These are phyloP conservation scores for Annulohypoxylon stygium DNA, from an alignment of 495 filamentous ascomycete species.

Conservation along the genomic window DNA sequence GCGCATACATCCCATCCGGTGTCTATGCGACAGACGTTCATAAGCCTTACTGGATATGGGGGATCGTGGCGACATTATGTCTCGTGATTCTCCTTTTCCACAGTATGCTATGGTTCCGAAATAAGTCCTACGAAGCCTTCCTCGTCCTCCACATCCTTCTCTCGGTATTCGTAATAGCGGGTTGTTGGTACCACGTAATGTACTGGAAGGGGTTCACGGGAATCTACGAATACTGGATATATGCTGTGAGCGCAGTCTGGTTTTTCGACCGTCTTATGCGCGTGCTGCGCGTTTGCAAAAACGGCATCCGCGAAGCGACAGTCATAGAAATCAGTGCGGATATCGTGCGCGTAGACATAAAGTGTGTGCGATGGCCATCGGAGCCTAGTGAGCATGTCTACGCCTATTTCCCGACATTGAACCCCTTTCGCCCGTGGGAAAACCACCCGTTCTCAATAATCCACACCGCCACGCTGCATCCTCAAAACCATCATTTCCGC, in stretches of 20 bases:
- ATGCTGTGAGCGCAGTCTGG: slow-evolving; percentile 59
- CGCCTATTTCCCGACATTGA: slow-evolving; percentile 60
- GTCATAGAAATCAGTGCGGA: slow-evolving; percentile 52
- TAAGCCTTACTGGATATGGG: slow-evolving; percentile 57
- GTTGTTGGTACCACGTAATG: slow-evolving; percentile 58
- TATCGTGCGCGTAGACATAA: slow-evolving; percentile 55
- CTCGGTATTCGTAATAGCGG: slow-evolving; percentile 54
- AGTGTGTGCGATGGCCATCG: slow-evolving; percentile 49
- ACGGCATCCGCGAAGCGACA: slow-evolving; percentile 47
- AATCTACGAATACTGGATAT: slow-evolving; percentile 63
- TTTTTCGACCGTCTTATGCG: slow-evolving; percentile 58
- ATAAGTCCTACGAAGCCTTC: slow-evolving; percentile 57
- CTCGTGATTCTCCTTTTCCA: slow-evolving; percentile 32
- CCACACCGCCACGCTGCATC: slow-evolving; percentile 46
- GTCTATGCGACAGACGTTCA: slow-evolving; percentile 38
- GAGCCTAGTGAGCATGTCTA: slow-evolving; percentile 54
- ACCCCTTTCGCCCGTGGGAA: slow-evolving; percentile 57
- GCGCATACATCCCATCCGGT: slow-evolving; percentile 29
- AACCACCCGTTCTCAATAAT: slow-evolving; percentile 64
- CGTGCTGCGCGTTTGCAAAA: slow-evolving; percentile 46
- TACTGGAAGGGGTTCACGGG: slow-evolving; percentile 40
- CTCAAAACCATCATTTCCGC: background rate
- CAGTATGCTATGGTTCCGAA: slow-evolving; percentile 50
- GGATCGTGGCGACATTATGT: slow-evolving; percentile 54
- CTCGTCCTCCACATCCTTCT: slow-evolving; percentile 56